Percentiles rank a stretch among this genome's conserved stretches.
Conservation (phyloP, 2,329 filamentous ascomycete species). For the Eutypa lata region DNA sequence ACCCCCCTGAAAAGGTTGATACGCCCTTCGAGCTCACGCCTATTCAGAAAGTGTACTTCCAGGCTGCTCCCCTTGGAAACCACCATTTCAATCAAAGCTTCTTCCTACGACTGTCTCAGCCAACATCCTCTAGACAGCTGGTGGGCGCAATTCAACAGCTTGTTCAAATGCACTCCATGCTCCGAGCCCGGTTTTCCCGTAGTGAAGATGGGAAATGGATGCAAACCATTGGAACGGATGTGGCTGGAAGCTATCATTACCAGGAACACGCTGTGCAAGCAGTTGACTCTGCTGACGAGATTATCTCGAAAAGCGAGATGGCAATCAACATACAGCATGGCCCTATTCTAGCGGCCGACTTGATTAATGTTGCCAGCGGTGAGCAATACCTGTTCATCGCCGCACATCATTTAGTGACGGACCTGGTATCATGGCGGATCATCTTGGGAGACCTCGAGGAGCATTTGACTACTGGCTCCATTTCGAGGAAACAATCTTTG, state of each 20-base stretch:
- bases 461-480: neutral
- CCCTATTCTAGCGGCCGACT: neutral
- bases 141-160: neutral
- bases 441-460: neutral
- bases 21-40: neutral
- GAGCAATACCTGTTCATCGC: neutral
- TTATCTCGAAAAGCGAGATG: neutral
- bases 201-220: neutral
- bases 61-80: neutral
- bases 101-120: neutral
- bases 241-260: neutral
- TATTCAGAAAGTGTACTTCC: neutral
- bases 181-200: neutral
- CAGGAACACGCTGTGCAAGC: neutral
- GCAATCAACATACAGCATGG: neutral
- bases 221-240: neutral
- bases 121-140: neutral
- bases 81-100: neutral
- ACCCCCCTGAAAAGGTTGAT: neutral
- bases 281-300: neutral
- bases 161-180: neutral
- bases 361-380: neutral
- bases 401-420: neutral
- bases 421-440: neutral
- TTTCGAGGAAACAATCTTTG: neutral